phyloP scores from a whole-genome alignment of 352 stramenopile species.

The Phytophthora pinifolia region DNA sequence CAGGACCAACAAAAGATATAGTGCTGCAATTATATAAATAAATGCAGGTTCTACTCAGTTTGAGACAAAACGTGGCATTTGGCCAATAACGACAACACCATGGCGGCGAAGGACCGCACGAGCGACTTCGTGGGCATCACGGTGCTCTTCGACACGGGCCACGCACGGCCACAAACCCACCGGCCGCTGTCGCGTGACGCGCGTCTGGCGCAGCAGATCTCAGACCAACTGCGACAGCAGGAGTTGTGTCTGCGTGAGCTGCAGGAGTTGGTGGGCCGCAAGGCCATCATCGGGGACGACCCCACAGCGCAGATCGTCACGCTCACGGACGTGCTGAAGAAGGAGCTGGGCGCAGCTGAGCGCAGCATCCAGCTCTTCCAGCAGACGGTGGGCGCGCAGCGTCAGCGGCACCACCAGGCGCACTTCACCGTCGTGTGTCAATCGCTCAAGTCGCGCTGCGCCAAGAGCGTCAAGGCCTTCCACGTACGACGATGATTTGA shows the following conservation, averaged over 20 bases:
- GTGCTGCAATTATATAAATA: too few relatives aligned
- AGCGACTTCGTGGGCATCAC: constrained; percentile 86
- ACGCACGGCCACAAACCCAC: constrained; percentile 44
- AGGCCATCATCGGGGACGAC: constrained; percentile 80
- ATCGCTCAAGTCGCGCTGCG: constrained; percentile 78
- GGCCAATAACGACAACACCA: background rate
- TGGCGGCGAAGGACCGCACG: constrained; percentile 62
- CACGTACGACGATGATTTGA: constrained; percentile 42
- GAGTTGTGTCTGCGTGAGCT: constrained; percentile 80
- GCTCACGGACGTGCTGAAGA: constrained; percentile 80
- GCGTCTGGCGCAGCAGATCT: constrained; percentile 74
- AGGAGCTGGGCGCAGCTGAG: constrained; percentile 61
- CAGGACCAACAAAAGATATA: too few relatives aligned
- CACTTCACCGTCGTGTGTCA: constrained; percentile 81
- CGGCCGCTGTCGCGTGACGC: constrained; percentile 72
- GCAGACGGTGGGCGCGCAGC: constrained; percentile 51
- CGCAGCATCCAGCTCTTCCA: constrained; percentile 73
- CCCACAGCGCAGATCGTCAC: constrained; percentile 72
- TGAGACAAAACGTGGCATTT: too few relatives aligned
- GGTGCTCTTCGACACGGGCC: constrained; percentile 80
- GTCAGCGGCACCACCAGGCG: constrained; percentile 72
- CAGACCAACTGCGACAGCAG: constrained; percentile 78
- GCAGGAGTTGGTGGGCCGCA: constrained; percentile 68
- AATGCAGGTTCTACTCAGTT: too few relatives aligned
- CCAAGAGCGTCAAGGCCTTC: constrained; percentile 80